These are phyloP conservation scores for Amanita subjunquillea DNA, from an alignment of 768 basidiomycete genomes.

Conservation along the genomic window DNA sequence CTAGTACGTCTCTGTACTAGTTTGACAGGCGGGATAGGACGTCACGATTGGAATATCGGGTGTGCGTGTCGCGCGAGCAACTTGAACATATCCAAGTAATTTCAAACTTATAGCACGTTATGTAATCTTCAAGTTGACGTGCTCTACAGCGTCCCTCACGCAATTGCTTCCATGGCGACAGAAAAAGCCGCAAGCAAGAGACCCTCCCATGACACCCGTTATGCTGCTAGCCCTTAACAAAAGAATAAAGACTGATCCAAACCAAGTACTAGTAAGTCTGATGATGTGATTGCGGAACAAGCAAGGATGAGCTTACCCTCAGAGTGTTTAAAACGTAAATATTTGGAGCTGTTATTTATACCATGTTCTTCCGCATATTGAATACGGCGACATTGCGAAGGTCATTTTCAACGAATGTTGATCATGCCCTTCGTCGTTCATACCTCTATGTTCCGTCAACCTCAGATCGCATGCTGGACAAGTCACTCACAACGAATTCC, in stretches of 20 bases:
- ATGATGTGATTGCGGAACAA: background rate
- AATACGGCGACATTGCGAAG: background rate
- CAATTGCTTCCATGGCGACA: background rate
- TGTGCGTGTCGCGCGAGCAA: no score
- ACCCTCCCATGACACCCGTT: background rate
- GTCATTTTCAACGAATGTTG: background rate
- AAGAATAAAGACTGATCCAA: background rate
- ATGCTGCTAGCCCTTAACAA: background rate
- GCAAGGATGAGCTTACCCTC: no score
- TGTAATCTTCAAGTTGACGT: background rate
- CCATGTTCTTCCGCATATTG: background rate
- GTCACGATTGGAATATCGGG: no score
- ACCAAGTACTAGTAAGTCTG: background rate
- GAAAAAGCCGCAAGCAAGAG: background rate
- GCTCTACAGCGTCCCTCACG: background rate
- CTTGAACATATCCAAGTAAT: no score
- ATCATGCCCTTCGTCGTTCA: conserved; percentile 31
- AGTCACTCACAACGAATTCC: conserved; percentile 51
- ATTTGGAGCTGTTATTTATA: no score
- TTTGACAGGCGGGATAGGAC: no score
- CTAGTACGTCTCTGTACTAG: no score
- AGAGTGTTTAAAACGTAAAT: no score
- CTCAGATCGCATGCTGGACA: conserved; percentile 72
- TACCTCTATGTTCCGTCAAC: conserved; percentile 79
- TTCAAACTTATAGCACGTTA: background rate